These are phyloP conservation scores for Crepidotus variabilis DNA, from an alignment of 768 basidiomycete species.

Conservation along the genomic window DNA sequence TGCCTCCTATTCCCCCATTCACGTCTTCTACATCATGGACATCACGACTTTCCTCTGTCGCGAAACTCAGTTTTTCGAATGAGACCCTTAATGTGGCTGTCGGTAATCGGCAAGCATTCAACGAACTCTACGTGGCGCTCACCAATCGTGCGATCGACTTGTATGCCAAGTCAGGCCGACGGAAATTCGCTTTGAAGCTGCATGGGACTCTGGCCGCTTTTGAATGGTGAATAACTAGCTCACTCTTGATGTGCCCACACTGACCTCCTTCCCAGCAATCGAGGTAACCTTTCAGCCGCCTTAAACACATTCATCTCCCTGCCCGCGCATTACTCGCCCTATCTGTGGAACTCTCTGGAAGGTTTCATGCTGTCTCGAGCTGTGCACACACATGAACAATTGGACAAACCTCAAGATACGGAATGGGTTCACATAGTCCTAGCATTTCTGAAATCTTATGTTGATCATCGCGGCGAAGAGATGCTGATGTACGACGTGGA, in stretches of 20 bases:
- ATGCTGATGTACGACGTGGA: constrained; percentile 52
- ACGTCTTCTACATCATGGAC: constrained; percentile 36
- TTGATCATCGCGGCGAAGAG: constrained; percentile 50
- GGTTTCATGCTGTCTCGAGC: constrained; percentile 76
- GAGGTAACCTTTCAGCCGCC: constrained; percentile 58
- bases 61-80: constrained; percentile 45
- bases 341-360: constrained; percentile 78
- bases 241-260: neutral
- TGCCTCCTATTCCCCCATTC: constrained; percentile 76
- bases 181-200: constrained; percentile 81
- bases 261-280: constrained; percentile 47
- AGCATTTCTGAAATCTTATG: constrained; percentile 69
- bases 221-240: constrained; percentile 63
- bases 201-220: constrained; percentile 86
- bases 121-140: constrained; percentile 67
- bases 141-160: constrained; percentile 84
- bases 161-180: constrained; percentile 78
- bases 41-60: constrained; percentile 18
- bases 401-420: constrained; percentile 56
- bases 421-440: constrained; percentile 83
- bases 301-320: constrained; percentile 71
- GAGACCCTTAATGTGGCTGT: constrained; percentile 58
- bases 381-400: constrained; percentile 57
- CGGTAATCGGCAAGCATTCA: constrained; percentile 57
- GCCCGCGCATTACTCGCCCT: constrained; percentile 83